These are phyloP conservation scores for Xanthoconium separans DNA, from an alignment of 1,284 basidiomycete genomes.

Conservation along the genomic window DNA sequence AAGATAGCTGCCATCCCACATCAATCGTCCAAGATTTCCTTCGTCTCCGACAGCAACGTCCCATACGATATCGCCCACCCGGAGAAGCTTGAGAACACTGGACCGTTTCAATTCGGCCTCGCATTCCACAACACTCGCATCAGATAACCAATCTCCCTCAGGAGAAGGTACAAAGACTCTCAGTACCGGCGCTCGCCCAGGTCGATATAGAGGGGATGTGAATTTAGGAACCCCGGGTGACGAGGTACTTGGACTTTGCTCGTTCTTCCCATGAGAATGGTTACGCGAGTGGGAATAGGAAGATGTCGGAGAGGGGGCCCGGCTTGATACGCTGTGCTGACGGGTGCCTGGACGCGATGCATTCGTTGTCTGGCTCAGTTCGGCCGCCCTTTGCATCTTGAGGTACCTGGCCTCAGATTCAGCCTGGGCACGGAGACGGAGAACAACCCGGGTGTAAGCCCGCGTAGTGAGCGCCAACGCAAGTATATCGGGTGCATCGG, in stretches of 20 bases:
- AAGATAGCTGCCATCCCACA: constrained; percentile 83
- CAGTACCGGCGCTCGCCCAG: constrained; percentile 69
- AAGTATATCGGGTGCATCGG: constrained; percentile 38
- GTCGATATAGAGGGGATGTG: constrained; percentile 65
- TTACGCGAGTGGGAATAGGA: constrained; percentile 44
- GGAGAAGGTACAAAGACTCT: constrained; percentile 79
- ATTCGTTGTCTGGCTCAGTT: constrained; percentile 2
- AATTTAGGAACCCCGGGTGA: constrained; percentile 37
- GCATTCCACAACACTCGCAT: constrained; percentile 73
- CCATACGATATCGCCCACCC: constrained; percentile 79
- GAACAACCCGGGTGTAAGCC: constrained; percentile 71
- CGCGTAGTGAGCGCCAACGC: constrained; percentile 56
- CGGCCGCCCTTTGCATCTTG: constrained; percentile 16
- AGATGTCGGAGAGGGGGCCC: constrained; percentile 61
- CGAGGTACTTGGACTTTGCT: constrained; percentile 8
- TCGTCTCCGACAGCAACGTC: constrained; percentile 80
- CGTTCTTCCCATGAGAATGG: constrained; percentile 32
- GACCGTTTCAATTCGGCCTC: constrained; percentile 73
- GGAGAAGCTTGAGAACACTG: constrained; percentile 50
- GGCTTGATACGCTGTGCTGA: constrained; percentile 43
- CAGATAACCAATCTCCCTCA: constrained; percentile 79
- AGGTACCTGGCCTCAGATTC: constrained; percentile 46
- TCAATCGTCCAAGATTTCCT: constrained; percentile 71
- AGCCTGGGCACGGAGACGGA: constrained; percentile 72
- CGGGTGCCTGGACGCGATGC: constrained; percentile 18